A percentile compares a stretch with the other conserved stretches of the same genome.
These are phyloP conservation scores for Acer negundo DNA, from an alignment of 345 rosid genomes.

Conservation along the genomic window DNA sequence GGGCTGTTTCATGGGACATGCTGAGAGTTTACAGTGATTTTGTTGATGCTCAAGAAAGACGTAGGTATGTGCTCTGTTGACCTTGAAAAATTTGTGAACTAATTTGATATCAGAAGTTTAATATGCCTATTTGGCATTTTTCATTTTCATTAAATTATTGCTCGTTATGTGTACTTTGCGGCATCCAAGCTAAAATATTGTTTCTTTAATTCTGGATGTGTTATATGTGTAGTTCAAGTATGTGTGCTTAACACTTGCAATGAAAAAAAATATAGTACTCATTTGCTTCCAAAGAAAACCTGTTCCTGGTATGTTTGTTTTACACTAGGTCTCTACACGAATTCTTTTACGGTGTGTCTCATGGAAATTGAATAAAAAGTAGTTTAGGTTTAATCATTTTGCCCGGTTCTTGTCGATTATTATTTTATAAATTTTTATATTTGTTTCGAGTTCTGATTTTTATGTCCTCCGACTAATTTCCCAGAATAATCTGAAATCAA, in stretches of 20 bases:
- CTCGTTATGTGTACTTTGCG: not conserved
- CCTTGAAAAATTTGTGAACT: constrained; percentile 10
- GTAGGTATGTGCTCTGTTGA: constrained; percentile 57
- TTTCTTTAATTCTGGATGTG: not conserved
- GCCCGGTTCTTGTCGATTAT: not conserved
- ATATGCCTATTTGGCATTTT: not conserved
- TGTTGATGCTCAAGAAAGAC: constrained; percentile 72
- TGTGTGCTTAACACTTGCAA: not conserved
- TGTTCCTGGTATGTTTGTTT: not conserved
- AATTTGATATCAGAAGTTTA: constrained; percentile 4
- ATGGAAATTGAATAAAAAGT: not conserved
- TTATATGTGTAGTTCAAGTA: not conserved
- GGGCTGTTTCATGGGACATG: constrained; percentile 97
- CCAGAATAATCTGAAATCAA: not conserved
- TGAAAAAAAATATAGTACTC: not conserved
- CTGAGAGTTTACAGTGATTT: constrained; percentile 83
- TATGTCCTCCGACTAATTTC: not conserved
- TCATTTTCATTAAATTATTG: not conserved
- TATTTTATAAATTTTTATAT: not conserved
- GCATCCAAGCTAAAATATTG: not conserved
- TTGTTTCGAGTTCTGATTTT: not conserved
- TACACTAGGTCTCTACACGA: not conserved
- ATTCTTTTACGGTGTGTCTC: not conserved
- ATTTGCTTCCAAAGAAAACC: not conserved
- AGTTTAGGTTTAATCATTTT: not conserved